Base-by-base conservation (phyloP, 257 asterid genomes). In the Nicotiana paniculata region DNA sequence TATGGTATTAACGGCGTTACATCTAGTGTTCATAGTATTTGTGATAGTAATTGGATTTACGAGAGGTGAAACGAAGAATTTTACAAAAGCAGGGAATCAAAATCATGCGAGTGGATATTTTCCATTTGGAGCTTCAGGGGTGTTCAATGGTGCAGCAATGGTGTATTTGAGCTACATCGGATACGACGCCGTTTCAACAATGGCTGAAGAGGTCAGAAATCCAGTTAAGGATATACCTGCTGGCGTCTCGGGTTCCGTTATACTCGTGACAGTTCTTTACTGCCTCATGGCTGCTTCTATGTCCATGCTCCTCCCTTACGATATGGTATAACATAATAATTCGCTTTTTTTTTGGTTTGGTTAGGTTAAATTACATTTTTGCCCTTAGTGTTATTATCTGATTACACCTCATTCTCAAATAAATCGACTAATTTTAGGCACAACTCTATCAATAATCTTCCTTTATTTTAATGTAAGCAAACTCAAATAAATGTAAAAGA, bases 91-190 rank as follows among this genome's bases (percentile, higher is more conserved):
- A 8, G 90, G 77, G 2, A 54, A 94, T 88, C 92, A 91, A n/a
- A 72, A 85, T 30, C 80, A 86, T 58, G 57, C 91, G 24, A 90
- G 86, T 68, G 99, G 99, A 51, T 96, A 94, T 55, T 88, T 93
- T 67, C 99, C 99, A 0, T 91, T 78, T 63, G 99, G 99, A 9
- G 92, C 83, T 3, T 85, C 97, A 6, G 99, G 99, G 6, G 96
- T 96, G 32, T 89, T 96, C 78, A 92, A 89, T 55, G 99, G 97
- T 1, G 98, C 99, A 16, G 97, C 99, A 4, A 77, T 90, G 96
- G 99, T 96, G 77, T 96, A 94, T 84, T 80, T 96, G 69, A 96
- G 99, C 86, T 96, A 93, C 87, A 96, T 96, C 7, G 99, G 99
- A 0, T 96, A 96, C 84, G 99, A 96, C 80, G 99, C 98, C 81